Conservation (phyloP, 805 yeast species). For the Metschnikowia anglica region DNA sequence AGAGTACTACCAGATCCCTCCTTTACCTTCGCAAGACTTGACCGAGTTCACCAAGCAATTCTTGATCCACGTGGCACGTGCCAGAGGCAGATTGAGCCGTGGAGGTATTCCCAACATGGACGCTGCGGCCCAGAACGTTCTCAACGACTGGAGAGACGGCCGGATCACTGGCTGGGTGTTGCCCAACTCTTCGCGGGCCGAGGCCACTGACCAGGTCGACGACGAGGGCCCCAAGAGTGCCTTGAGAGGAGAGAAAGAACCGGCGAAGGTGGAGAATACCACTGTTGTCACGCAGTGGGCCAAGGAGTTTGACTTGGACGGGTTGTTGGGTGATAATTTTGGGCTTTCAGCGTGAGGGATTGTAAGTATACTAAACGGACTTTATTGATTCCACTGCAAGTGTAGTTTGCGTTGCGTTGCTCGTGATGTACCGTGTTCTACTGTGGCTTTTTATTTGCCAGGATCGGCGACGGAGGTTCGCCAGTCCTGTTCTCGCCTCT, state of each 20-base stretch:
- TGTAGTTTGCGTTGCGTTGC: background rate
- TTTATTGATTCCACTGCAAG: background rate
- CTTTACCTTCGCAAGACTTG: slow-evolving; percentile 68
- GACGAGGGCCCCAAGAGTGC: slow-evolving; percentile 34
- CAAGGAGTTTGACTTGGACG: slow-evolving; percentile 89
- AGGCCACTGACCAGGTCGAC: slow-evolving; percentile 21
- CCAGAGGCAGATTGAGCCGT: slow-evolving; percentile 85
- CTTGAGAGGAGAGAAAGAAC: slow-evolving; percentile 44
- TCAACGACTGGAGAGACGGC: slow-evolving; percentile 98
- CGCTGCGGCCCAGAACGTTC: slow-evolving; percentile 76
- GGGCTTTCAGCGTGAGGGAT: slow-evolving; percentile 25
- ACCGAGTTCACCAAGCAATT: slow-evolving; percentile 82
- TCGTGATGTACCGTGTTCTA: too few relatives aligned
- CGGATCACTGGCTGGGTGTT: slow-evolving; percentile 86
- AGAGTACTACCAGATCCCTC: slow-evolving; percentile 73
- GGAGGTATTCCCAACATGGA: slow-evolving; percentile 92
- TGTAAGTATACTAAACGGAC: slow-evolving; percentile 1
- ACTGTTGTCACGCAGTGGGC: slow-evolving; percentile 90
- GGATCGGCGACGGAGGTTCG: too few relatives aligned
- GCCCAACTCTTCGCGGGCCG: slow-evolving; percentile 57
- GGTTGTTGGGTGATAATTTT: slow-evolving; percentile 56
- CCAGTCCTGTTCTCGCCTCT: too few relatives aligned
- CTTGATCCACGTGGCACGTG: slow-evolving; percentile 88
- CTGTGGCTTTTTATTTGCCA: too few relatives aligned
- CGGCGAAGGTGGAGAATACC: slow-evolving; percentile 59